Percentiles rank a stretch among this genome's conserved stretches.
phyloP scores from a whole-genome alignment of 2,329 filamentous ascomycete genomes.

The Xylariaceae sp. region DNA sequence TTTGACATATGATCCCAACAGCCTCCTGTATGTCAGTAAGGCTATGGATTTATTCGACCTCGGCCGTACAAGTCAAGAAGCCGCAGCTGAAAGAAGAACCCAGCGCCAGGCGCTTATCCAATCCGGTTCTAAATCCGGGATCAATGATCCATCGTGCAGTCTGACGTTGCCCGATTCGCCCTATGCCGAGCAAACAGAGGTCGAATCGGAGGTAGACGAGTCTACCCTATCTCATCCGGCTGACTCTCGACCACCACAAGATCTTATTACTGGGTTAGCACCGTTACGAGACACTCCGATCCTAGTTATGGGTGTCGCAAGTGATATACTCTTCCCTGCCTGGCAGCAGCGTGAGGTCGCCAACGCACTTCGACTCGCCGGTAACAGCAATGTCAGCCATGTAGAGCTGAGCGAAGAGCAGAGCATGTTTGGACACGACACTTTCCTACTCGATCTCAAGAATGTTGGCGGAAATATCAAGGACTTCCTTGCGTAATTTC shows the following conservation, averaged over 20 bases:
- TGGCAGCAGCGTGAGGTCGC: slow-evolving; percentile 98
- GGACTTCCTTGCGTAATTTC: slow-evolving; percentile 61
- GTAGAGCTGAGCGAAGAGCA: slow-evolving; percentile 90
- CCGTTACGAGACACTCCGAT: slow-evolving; percentile 70
- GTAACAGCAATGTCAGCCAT: slow-evolving; percentile 78
- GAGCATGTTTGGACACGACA: slow-evolving; percentile 94
- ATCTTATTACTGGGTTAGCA: slow-evolving; percentile 71
- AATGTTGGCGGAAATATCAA: slow-evolving; percentile 82
- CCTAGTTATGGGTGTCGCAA: slow-evolving; percentile 88
- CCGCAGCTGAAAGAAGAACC: slow-evolving; percentile 55
- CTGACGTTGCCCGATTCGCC: slow-evolving; percentile 76
- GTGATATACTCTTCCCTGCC: slow-evolving; percentile 92
- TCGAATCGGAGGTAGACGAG: slow-evolving; percentile 34
- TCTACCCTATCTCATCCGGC: slow-evolving; percentile 30
- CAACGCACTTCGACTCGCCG: slow-evolving; percentile 67
- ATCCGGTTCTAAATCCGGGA: slow-evolving; percentile 34
- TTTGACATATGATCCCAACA: slow-evolving; percentile 93
- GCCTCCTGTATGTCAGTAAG: slow-evolving; percentile 91
- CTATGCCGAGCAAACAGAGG: slow-evolving; percentile 73
- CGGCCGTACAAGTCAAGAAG: slow-evolving; percentile 62
- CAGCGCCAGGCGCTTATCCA: slow-evolving; percentile 55
- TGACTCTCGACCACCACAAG: slow-evolving; percentile 58
- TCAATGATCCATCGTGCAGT: slow-evolving; percentile 56
- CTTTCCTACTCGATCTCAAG: slow-evolving; percentile 86
- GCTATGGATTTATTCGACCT: slow-evolving; percentile 98